phyloP scores from a whole-genome alignment of 441 rosid species.

The Rhodomyrtus psidioides region DNA sequence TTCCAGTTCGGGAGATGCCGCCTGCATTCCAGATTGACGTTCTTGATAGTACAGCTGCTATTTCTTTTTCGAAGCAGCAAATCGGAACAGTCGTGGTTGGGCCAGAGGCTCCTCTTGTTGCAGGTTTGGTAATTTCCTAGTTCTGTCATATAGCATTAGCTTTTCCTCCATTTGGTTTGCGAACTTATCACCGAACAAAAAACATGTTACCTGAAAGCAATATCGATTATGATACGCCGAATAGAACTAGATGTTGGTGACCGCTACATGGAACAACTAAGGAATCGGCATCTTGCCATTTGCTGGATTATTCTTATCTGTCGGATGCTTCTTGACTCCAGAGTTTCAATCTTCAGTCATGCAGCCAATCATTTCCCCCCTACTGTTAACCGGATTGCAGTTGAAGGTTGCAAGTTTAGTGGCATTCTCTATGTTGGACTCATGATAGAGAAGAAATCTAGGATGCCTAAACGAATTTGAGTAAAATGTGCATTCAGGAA shows the following conservation, averaged over 20 bases:
- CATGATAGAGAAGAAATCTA: constrained; percentile 81
- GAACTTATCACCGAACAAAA: not conserved
- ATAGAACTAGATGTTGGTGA: not conserved
- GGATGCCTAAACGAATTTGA: constrained; percentile 81
- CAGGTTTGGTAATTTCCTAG: constrained; percentile 44
- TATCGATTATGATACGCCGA: not conserved
- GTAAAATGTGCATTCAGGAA: constrained; percentile 92
- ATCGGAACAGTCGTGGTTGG: constrained; percentile 76
- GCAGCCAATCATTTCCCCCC: constrained; percentile 64
- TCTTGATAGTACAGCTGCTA: constrained; percentile 50
- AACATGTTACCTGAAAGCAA: not conserved
- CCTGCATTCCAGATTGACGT: constrained; percentile 56
- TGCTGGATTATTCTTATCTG: not conserved
- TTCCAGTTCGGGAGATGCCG: constrained; percentile 60
- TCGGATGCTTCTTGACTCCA: constrained; percentile 28
- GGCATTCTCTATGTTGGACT: constrained; percentile 87
- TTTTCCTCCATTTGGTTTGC: not conserved
- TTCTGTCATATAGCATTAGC: not conserved
- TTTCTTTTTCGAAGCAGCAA: constrained; percentile 36
- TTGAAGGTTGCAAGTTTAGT: constrained; percentile 76
- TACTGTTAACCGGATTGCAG: constrained; percentile 79
- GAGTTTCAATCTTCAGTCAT: constrained; percentile 59
- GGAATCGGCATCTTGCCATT: not conserved
- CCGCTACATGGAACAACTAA: not conserved
- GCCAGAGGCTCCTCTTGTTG: constrained; percentile 83